Conservation (phyloP, 805 yeast genomes). For the Ogataea pilisensis region DNA sequence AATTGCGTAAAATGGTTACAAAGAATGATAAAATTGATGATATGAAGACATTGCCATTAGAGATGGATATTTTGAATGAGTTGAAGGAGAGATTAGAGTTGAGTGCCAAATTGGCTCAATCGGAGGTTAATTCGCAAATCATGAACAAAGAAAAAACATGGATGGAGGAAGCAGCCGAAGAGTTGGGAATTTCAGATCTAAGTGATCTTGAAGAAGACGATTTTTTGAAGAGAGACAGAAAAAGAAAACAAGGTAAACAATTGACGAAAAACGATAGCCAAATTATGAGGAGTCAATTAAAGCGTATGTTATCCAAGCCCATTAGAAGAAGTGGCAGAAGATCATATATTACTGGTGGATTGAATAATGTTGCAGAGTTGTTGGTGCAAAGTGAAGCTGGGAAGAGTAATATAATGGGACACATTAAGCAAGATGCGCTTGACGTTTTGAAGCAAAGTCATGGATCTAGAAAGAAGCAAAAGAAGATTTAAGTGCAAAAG, state of each 20-base stretch:
- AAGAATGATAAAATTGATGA: conserved; percentile 40
- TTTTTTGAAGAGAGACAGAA: conserved; percentile 57
- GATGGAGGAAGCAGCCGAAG: conserved; percentile 90
- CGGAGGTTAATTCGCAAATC: conserved; percentile 50
- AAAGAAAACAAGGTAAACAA: conserved; percentile 48
- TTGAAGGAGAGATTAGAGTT: conserved; percentile 62
- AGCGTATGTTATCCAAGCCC: conserved; percentile 46
- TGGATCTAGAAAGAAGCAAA: conserved; percentile 6
- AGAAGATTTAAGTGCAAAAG: conserved; percentile 1
- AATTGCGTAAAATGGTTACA: conserved; percentile 55
- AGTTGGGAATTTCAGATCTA: conserved; percentile 74
- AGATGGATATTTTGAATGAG: conserved; percentile 66
- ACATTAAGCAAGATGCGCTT: conserved; percentile 62
- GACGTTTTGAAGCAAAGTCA: conserved; percentile 43
- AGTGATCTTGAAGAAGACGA: conserved; percentile 71
- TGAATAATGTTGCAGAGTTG: conserved; percentile 72
- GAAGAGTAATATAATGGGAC: conserved; percentile 72
- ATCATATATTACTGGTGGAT: conserved; percentile 77
- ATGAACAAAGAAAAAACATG: conserved; percentile 68
- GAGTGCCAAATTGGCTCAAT: conserved; percentile 74
- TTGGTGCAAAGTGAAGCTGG: conserved; percentile 51
- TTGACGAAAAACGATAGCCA: conserved; percentile 48
- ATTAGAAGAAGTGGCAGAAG: conserved; percentile 61
- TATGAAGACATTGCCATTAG: conserved; percentile 70
- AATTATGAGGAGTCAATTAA: conserved; percentile 47